Percentiles rank a stretch among this genome's conserved stretches.
phyloP scores from a whole-genome alignment of 2,329 filamentous ascomycete genomes.

The Plenodomus lindquistii region DNA sequence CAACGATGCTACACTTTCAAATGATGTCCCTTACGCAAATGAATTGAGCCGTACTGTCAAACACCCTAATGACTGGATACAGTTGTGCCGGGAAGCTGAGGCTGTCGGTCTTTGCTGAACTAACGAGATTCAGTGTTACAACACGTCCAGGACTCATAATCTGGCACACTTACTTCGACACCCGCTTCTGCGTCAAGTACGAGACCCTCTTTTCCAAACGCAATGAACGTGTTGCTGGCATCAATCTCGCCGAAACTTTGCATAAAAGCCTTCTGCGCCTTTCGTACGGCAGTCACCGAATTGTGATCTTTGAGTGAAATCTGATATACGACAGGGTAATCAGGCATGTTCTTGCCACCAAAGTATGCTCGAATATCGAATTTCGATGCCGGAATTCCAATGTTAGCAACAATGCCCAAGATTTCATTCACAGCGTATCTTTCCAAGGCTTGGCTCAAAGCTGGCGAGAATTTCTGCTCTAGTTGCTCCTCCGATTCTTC shows the following conservation, averaged over 20 bases:
- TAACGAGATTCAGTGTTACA: neutral
- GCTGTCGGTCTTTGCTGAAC: neutral
- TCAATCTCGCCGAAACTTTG: neutral
- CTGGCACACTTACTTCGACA: neutral
- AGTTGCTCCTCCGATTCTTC: neutral
- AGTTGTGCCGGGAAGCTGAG: neutral
- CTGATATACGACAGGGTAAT: constrained; percentile 2
- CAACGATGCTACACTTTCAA: too few relatives aligned
- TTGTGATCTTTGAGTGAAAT: neutral
- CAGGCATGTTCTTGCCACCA: constrained; percentile 3
- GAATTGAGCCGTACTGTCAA: too few relatives aligned
- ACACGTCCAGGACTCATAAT: neutral
- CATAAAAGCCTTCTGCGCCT: constrained; percentile 1
- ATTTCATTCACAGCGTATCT: neutral
- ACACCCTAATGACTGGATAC: too few relatives aligned
- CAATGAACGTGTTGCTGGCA: neutral
- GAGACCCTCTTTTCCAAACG: constrained; percentile 1
- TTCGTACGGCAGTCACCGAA: neutral
- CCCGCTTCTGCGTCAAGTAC: neutral
- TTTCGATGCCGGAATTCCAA: neutral
- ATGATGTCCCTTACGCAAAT: too few relatives aligned
- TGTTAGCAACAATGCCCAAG: neutral
- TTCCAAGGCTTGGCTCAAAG: neutral
- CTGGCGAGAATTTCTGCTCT: neutral
- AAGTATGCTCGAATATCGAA: constrained; percentile 5